These are phyloP conservation scores for Monilinia laxa DNA, from an alignment of 2,329 filamentous ascomycete species.

Conservation along the genomic window DNA sequence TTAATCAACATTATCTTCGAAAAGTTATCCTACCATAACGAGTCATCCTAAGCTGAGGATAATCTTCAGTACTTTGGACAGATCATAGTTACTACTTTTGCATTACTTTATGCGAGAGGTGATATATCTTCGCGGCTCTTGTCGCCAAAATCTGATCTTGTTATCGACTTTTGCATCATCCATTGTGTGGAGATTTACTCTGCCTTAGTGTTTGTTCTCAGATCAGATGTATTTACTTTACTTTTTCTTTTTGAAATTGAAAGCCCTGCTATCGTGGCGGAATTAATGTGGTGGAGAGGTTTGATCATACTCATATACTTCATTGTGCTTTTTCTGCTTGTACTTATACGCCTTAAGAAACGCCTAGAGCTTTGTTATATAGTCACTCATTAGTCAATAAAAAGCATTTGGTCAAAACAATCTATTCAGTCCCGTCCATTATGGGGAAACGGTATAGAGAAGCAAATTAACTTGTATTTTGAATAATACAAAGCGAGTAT, in stretches of 20 bases:
- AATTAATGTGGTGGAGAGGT: constrained; percentile 31
- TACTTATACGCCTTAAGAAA: constrained; percentile 28
- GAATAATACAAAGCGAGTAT: not conserved
- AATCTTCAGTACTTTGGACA: constrained; percentile 59
- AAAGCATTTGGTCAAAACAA: constrained; percentile 27
- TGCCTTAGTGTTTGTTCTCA: constrained; percentile 30
- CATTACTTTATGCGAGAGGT: constrained; percentile 36
- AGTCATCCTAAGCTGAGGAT: constrained; percentile 57
- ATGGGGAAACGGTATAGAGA: not conserved
- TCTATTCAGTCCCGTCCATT: not conserved
- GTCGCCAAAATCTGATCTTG: constrained; percentile 31
- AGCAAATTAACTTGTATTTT: not conserved
- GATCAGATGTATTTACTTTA: constrained; percentile 24
- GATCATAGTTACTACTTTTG: constrained; percentile 62
- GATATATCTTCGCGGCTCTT: constrained; percentile 31
- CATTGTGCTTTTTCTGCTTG: constrained; percentile 35
- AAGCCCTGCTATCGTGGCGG: constrained; percentile 29
- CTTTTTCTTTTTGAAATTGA: constrained; percentile 26
- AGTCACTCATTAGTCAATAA: constrained; percentile 41
- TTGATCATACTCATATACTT: constrained; percentile 36
- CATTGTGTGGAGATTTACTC: constrained; percentile 36
- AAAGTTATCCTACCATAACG: constrained; percentile 46
- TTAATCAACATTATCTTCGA: constrained; percentile 40
- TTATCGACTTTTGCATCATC: constrained; percentile 32
- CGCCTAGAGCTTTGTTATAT: constrained; percentile 39